phyloP scores from a whole-genome alignment of 176 grass and related monocot species.

The Musa schizocarpa region DNA sequence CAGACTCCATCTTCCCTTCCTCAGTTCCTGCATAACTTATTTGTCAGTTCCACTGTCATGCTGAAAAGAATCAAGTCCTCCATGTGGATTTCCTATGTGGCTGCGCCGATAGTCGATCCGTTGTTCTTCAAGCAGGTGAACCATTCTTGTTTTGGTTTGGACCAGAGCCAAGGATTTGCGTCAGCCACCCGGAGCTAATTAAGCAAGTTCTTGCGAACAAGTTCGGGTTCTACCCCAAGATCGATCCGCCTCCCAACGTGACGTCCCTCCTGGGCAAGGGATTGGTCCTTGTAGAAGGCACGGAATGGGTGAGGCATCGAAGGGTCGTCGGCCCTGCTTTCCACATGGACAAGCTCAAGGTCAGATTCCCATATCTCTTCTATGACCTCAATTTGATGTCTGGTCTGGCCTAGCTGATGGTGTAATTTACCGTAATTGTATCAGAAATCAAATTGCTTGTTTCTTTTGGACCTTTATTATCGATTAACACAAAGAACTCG shows the following conservation, averaged over 20 bases:
- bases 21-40: background rate
- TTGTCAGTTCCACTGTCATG: too few species aligned
- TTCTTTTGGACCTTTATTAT: too few species aligned
- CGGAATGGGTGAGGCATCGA: conserved; percentile 41
- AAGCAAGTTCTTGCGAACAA: conserved; percentile 48
- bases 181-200: conserved; percentile 37
- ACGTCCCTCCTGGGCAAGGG: conserved; percentile 43
- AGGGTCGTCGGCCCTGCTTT: conserved; percentile 43
- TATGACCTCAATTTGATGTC: background rate
- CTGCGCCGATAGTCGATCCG: background rate
- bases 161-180: conserved; percentile 21
- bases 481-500: too few species aligned
- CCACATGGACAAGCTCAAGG: conserved; percentile 50
- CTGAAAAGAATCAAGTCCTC: background rate
- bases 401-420: too few species aligned
- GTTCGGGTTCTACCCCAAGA: conserved; percentile 34
- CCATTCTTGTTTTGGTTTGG: conserved; percentile 49
- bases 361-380: background rate
- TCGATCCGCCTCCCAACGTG: conserved; percentile 13
- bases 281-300: conserved; percentile 23
- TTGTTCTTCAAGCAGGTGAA: conserved; percentile 22
- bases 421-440: too few species aligned
- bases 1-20: background rate
- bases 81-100: background rate
- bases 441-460: too few species aligned